These are phyloP conservation scores for Exophiala dermatitidis DNA, from an alignment of 2,329 filamentous ascomycete species.

Conservation along the genomic window DNA sequence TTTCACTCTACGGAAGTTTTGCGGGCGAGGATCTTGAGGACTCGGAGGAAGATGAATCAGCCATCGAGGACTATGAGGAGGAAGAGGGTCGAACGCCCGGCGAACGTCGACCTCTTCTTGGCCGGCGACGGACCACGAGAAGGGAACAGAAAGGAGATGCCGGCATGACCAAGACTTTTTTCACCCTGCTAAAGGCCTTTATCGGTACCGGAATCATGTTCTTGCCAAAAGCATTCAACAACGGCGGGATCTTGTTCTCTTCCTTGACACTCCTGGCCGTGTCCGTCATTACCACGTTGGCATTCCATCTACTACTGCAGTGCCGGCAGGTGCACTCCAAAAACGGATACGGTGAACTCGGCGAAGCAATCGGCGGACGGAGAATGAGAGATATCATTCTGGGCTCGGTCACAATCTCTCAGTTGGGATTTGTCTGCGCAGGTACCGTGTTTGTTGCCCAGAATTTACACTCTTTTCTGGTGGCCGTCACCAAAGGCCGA, in stretches of 20 bases:
- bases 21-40: conserved; percentile 62
- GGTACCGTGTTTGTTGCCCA: conserved; percentile 72
- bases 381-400: conserved; percentile 60
- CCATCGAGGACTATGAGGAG: conserved; percentile 40
- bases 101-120: conserved; percentile 57
- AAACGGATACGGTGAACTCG: conserved; percentile 68
- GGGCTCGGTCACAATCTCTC: conserved; percentile 63
- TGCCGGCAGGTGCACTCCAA: conserved; percentile 55
- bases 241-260: conserved; percentile 69
- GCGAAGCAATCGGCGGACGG: conserved; percentile 57
- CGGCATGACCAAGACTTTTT: conserved; percentile 65
- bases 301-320: conserved; percentile 64
- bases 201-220: conserved; percentile 79
- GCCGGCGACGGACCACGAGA: conserved; percentile 43
- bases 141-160: conserved; percentile 50
- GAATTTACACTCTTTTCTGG: conserved; percentile 61
- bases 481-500: conserved; percentile 49
- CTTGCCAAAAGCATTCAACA: conserved; percentile 69
- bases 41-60: conserved; percentile 51
- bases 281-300: conserved; percentile 59
- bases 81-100: conserved; percentile 43
- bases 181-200: conserved; percentile 71
- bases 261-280: conserved; percentile 60
- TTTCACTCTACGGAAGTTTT: conserved; percentile 69
- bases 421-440: conserved; percentile 70